A percentile compares a stretch with the other conserved stretches of the same genome.
phyloP scores from a whole-genome alignment of 306 rosid genomes.

The Rosa chinensis region DNA sequence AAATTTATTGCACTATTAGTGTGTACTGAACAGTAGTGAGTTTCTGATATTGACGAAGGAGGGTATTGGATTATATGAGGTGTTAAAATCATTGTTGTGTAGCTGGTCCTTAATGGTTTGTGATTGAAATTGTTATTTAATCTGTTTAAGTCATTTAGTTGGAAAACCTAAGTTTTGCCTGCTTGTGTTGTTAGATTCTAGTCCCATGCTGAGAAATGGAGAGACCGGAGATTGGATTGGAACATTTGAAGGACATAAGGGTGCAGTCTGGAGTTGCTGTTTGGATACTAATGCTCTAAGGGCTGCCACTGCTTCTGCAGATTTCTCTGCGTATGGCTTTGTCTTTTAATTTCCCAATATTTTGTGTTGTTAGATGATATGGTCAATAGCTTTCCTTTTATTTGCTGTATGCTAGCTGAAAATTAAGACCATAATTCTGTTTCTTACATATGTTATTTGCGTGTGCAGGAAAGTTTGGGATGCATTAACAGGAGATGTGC shows the following conservation, averaged over 20 bases:
- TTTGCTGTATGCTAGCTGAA: neutral
- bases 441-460: neutral
- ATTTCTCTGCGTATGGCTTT: conserved; percentile 78
- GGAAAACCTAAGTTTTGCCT: neutral
- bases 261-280: conserved; percentile 99
- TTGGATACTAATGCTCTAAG: conserved; percentile 91
- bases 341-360: neutral
- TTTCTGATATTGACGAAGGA: neutral
- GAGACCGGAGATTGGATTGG: conserved; percentile 99
- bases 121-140: neutral
- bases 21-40: neutral
- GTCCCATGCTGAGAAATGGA: conserved; percentile 97
- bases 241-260: conserved; percentile 97
- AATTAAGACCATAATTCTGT: neutral
- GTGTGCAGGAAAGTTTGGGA: conserved; percentile 94
- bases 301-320: conserved; percentile 98
- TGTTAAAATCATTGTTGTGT: neutral
- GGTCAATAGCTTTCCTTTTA: neutral
- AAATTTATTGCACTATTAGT: neutral
- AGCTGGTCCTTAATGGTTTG: neutral
- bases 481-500: conserved; percentile 88
- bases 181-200: conserved; percentile 57
- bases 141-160: neutral
- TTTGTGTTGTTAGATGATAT: neutral
- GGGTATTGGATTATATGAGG: neutral